Base-by-base conservation (phyloP, 441 rosid species). In the Bocquillonia castaneifolia region DNA sequence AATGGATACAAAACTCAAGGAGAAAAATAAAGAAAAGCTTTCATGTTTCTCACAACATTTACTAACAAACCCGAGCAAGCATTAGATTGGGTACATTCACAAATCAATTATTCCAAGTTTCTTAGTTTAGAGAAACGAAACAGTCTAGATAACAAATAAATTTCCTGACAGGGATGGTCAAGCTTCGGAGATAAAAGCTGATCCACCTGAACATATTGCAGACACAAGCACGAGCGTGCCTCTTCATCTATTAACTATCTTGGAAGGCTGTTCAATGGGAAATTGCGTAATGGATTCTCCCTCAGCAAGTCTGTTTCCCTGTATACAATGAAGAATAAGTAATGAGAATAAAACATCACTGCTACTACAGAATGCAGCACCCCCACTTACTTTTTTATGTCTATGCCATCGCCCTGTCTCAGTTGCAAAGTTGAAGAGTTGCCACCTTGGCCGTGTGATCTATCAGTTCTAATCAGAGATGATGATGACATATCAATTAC, bases 291-390 rank as follows among this genome's bases (percentile, higher is more conserved):
- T 0, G 96, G 97, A 67, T 88, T 85, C 79, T 85, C 86, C 74
- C 88, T 77, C 68, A 93, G 77, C 18, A 93, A 79, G 74, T 85
- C 92, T 12, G 88, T 86, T 78, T 87, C 96, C 80, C 98, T 90
- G 80, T 69, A 44, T n/a, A 67, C 53, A 34, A 40, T 20, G 6
- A 44, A 34, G 5, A 20, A 28, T 40, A 15, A 44, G 58, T 12
- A 25, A 20, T 54, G 8, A 34, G 48, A 39, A 37, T 4, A 57
- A 13, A 23, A n/a, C 29, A 39, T 37, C 31, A 20, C 5, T 44
- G 28, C 25, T 7, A 61, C 3, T 42, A 20, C 1, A 28, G 70
- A 20, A 42, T 32, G 8, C 18, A 47, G 52, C 55, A n/a, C n/a
- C 12, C 17, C 5, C 17, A 36, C 25, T 80, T 85, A 90, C 98